Percentiles rank a stretch among this genome's conserved stretches.
Evolutionary conservation across 345 rosid genomes (phyloP).

Genomic region (Bruguiera parviflora): DNA sequence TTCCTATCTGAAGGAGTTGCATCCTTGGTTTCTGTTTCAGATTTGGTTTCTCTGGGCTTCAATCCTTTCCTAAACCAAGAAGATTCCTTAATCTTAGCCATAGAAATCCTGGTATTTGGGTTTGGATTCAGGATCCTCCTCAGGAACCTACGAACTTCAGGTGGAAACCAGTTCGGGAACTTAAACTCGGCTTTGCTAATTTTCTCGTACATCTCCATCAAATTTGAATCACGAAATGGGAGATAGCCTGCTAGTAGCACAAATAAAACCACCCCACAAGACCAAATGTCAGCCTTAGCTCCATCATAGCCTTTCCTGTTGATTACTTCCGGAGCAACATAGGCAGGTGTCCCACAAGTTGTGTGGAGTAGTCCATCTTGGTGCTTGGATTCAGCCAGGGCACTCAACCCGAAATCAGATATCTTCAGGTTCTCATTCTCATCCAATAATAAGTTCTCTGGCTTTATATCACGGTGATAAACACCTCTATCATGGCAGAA

Average conservation of each 20-base stretch:
- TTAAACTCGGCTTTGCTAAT: constrained; percentile 26
- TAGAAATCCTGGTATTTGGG: constrained; percentile 19
- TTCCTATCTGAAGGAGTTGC: constrained; percentile 6
- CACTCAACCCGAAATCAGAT: constrained; percentile 30
- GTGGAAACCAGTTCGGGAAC: constrained; percentile 27
- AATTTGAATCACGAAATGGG: constrained; percentile 29
- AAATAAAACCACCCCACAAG: constrained; percentile 31
- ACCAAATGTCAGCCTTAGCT: constrained; percentile 29
- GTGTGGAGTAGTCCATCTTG: constrained; percentile 31
- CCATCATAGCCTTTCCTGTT: constrained; percentile 34
- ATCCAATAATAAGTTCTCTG: constrained; percentile 27
- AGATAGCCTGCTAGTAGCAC: constrained; percentile 26
- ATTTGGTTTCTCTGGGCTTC: constrained; percentile 14
- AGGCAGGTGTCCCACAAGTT: constrained; percentile 34
- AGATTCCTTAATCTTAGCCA: constrained; percentile 19
- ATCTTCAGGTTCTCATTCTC: constrained; percentile 29
- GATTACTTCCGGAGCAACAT: constrained; percentile 30
- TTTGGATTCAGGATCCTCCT: constrained; percentile 21
- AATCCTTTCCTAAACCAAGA: constrained; percentile 19
- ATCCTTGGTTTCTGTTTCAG: constrained; percentile 6
- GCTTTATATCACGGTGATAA: constrained; percentile 30
- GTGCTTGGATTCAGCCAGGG: constrained; percentile 21
- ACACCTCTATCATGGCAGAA: constrained; percentile 32
- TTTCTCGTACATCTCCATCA: constrained; percentile 31
- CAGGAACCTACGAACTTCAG: constrained; percentile 23